phyloP scores from a whole-genome alignment of 2,329 filamentous ascomycete genomes.

The Aspergillus udagawae region DNA sequence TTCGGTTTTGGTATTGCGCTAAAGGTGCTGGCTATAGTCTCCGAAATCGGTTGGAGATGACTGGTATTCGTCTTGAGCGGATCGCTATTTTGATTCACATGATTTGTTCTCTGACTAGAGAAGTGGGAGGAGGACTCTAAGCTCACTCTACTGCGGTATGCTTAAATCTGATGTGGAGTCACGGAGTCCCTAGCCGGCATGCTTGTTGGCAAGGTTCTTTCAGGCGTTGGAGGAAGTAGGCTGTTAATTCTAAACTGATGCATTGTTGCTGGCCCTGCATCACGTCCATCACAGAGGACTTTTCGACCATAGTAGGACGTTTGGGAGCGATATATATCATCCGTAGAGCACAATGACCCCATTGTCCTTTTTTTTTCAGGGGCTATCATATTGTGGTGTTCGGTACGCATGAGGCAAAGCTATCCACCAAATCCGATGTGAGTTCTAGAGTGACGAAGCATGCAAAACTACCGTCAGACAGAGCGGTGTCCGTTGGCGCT shows the following conservation, averaged over 20 bases:
- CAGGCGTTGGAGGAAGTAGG: slow-evolving; percentile 67
- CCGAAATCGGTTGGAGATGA: too few relatives aligned
- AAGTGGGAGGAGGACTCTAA: too few relatives aligned
- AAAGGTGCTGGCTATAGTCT: too few relatives aligned
- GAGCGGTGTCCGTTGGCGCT: too few relatives aligned
- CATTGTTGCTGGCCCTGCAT: not conserved
- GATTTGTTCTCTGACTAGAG: too few relatives aligned
- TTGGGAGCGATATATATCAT: slow-evolving; percentile 77
- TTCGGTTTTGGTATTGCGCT: too few relatives aligned
- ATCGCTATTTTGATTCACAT: too few relatives aligned
- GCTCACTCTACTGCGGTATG: slow-evolving; percentile 39
- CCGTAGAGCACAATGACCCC: slow-evolving; percentile 71
- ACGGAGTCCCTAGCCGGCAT: slow-evolving; percentile 67
- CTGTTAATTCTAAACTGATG: slow-evolving; percentile 12
- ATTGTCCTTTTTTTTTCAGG: slow-evolving; percentile 74
- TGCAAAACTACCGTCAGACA: slow-evolving; percentile 54
- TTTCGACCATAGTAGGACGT: slow-evolving; percentile 81
- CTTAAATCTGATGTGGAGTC: slow-evolving; percentile 67
- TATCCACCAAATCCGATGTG: slow-evolving; percentile 64
- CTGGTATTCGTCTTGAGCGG: too few relatives aligned
- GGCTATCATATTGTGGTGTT: slow-evolving; percentile 49
- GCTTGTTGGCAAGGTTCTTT: slow-evolving; percentile 68
- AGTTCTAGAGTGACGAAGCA: slow-evolving; percentile 70
- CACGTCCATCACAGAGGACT: slow-evolving; percentile 41
- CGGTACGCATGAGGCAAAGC: slow-evolving; percentile 19